Evolutionary conservation across 2,329 filamentous ascomycete genomes (phyloP).

Genomic region (Tothia fuscella): DNA sequence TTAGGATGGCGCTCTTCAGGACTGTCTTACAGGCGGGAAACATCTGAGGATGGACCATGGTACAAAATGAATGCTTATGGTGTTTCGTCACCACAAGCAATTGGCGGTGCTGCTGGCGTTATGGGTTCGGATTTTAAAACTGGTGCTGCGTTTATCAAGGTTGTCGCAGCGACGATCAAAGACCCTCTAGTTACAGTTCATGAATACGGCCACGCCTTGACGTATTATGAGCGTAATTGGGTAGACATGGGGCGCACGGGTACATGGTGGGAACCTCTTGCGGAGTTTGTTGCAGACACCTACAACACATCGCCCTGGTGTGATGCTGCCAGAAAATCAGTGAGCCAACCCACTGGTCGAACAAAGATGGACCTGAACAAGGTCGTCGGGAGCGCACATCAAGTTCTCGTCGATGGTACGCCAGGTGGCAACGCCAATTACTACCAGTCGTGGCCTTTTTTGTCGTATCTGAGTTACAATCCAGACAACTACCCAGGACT

Average conservation of each 20-base stretch:
- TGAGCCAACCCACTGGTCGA: conserved; percentile 23
- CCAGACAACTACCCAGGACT: conserved; percentile 29
- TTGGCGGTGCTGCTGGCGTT: conserved; percentile 31
- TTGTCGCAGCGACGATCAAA: conserved; percentile 29
- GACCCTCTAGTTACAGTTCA: conserved; percentile 34
- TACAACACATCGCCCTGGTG: conserved; percentile 36
- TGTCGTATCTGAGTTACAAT: conserved; percentile 38
- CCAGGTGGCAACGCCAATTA: conserved; percentile 31
- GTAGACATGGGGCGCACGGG: conserved; percentile 34
- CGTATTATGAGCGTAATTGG: conserved; percentile 28
- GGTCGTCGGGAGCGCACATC: conserved; percentile 36
- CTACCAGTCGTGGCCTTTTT: conserved; percentile 41
- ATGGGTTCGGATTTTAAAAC: conserved; percentile 29
- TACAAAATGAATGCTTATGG: conserved; percentile 38
- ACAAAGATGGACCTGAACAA: conserved; percentile 34
- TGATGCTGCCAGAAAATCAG: conserved; percentile 25
- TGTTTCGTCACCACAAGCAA: conserved; percentile 10
- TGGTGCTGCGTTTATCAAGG: conserved; percentile 34
- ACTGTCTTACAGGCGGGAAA: conserved; percentile 16
- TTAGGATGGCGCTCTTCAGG: conserved; percentile 18
- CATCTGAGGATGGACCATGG: conserved; percentile 28
- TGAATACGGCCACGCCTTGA: conserved; percentile 39
- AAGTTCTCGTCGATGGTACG: conserved; percentile 37
- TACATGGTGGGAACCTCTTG: conserved; percentile 41
- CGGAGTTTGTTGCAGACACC: conserved; percentile 39